Evolutionary conservation across 2,329 filamentous ascomycete genomes (phyloP).

Genomic region (Cercospora sp.): DNA sequence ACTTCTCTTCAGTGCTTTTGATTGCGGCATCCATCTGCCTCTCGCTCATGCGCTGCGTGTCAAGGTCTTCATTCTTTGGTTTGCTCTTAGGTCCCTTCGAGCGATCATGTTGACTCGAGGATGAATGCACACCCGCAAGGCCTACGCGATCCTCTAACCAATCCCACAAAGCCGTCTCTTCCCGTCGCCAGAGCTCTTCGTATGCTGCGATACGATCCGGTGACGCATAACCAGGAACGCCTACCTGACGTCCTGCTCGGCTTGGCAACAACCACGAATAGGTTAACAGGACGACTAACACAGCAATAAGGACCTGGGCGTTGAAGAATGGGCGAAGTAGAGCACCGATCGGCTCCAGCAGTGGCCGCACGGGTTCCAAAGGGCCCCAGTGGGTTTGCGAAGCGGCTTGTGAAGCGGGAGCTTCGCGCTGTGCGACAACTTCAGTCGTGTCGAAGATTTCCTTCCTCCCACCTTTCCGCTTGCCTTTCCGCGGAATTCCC

Average conservation of each 20-base stretch:
- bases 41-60: slow-evolving; percentile 71
- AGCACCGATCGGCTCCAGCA: slow-evolving; percentile 69
- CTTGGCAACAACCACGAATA: slow-evolving; percentile 61
- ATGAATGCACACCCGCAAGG: slow-evolving; percentile 55
- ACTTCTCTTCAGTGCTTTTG: slow-evolving; percentile 78
- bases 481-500: slow-evolving; percentile 51
- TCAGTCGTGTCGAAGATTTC: slow-evolving; percentile 48
- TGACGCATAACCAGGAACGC: slow-evolving; percentile 44
- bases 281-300: slow-evolving; percentile 72
- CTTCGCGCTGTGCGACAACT: slow-evolving; percentile 40
- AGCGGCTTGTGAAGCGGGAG: slow-evolving; percentile 33
- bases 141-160: slow-evolving; percentile 88
- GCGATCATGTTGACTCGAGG: slow-evolving; percentile 25
- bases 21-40: slow-evolving; percentile 80
- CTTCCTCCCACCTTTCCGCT: slow-evolving; percentile 52
- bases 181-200: slow-evolving; percentile 86
- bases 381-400: slow-evolving; percentile 66
- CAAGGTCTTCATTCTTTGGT: slow-evolving; percentile 35
- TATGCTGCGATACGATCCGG: slow-evolving; percentile 78
- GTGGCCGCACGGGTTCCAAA: slow-evolving; percentile 72
- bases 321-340: slow-evolving; percentile 70
- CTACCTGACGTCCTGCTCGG: slow-evolving; percentile 39
- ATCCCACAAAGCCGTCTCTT: slow-evolving; percentile 87
- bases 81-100: slow-evolving; percentile 33
- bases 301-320: slow-evolving; percentile 72